Conservation (phyloP, 495 filamentous ascomycete genomes). For the Penicillium verhagenii region DNA sequence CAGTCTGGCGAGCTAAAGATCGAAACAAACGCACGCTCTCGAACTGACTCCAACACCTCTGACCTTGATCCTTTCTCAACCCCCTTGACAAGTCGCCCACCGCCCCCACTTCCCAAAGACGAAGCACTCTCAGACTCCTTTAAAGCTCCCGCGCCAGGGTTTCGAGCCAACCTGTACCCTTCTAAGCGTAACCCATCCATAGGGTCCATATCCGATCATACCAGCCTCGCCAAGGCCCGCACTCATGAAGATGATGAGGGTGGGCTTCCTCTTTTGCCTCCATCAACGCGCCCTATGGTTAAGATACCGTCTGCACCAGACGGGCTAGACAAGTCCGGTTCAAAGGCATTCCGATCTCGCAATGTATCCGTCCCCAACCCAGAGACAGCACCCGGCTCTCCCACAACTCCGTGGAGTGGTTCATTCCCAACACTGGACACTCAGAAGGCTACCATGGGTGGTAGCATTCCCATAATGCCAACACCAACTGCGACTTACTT, state of each 20-base stretch:
- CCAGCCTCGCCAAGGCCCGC: slow-evolving; percentile 38
- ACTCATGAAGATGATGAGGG: slow-evolving; percentile 42
- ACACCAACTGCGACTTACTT: slow-evolving; percentile 65
- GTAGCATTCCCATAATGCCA: slow-evolving; percentile 62
- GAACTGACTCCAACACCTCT: slow-evolving; percentile 38
- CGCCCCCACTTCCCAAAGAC: slow-evolving; percentile 32
- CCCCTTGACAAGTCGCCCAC: slow-evolving; percentile 19
- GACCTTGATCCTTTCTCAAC: slow-evolving; percentile 41
- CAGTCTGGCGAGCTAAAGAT: slow-evolving; percentile 84
- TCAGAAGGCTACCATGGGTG: slow-evolving; percentile 42
- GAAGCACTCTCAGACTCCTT: slow-evolving; percentile 21
- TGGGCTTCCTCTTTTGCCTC: slow-evolving; percentile 38
- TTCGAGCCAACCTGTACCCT: slow-evolving; percentile 21
- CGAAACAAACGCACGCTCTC: slow-evolving; percentile 63
- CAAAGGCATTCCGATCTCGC: slow-evolving; percentile 66
- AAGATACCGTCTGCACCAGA: slow-evolving; percentile 55
- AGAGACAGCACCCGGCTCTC: slow-evolving; percentile 65
- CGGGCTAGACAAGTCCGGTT: slow-evolving; percentile 71
- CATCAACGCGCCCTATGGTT: slow-evolving; percentile 46
- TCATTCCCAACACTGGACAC: slow-evolving; percentile 58
- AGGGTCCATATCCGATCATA: slow-evolving; percentile 30
- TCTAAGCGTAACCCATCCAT: slow-evolving; percentile 35
- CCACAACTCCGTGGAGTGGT: slow-evolving; percentile 69
- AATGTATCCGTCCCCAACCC: slow-evolving; percentile 74
- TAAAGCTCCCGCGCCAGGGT: slow-evolving; percentile 21